Evolutionary conservation across 805 yeast genomes (phyloP), one percentile per base, ranked within the genome.

Genomic region (Schizosaccharomyces lindneri): DNA sequence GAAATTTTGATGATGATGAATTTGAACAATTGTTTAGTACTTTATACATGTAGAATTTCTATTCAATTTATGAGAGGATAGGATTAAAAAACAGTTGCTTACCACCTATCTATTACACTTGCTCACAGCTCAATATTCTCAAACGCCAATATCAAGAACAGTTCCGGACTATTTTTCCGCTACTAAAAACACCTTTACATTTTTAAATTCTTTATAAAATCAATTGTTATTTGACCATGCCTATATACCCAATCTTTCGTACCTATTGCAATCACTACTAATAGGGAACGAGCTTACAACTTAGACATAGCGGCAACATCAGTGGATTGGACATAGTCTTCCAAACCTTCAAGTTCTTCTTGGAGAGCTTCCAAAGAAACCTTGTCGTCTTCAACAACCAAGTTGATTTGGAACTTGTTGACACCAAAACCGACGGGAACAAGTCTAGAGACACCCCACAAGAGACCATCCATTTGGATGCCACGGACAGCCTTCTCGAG

Each of bases 341-440:
- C 98, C 15, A 41, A 21, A 75, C 86, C 95, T 73, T 83, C 97
- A 75, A 84, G 87, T 68, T 82, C 79, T 64, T 71, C 71, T 67
- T 76, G 77, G 73, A 93, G 84, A 63, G 85, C 97, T 69, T 86
- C 95, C 71, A 88, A 71, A 66, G 97, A 87, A 68, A 93, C 96
- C 82, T 83, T 84, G 69, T 81, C 95, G 78, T 93, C 99, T 82
- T 93, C 97, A 69, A 93, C 84, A 74, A 93, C 98, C 78, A 85
- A 78, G 89, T 89, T 90, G 78, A 93, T 86, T 81, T 93, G 98
- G 75, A 93, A 83, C 82, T 93, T 93, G 85, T 87, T 87, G 82
- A 93, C 90, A 83, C 99, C 99, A 84, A 81, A 93, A 77, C 98
- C 99, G 72, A 93, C 94, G 73, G 96, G 93, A 70, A 93, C 80